Evolutionary conservation across 129 eudicot genomes (phyloP).

Genomic region (Flaveria bidentis): DNA sequence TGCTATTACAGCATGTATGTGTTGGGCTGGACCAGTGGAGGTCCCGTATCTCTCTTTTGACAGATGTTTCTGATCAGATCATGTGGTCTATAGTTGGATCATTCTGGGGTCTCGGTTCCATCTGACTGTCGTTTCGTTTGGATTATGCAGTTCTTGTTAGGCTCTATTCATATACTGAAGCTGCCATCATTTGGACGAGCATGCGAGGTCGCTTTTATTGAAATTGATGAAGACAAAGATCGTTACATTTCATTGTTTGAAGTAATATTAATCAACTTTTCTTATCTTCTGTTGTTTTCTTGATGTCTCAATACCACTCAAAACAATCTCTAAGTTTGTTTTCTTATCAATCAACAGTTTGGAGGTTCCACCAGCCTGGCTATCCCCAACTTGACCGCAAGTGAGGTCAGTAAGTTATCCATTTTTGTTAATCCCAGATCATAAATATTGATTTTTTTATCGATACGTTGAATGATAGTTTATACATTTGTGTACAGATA

Average conservation of each 20-base stretch:
- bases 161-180: conserved; percentile 74
- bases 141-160: conserved; percentile 76
- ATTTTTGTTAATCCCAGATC: neutral
- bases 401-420: conserved; percentile 68
- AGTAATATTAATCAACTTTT: conserved; percentile 36
- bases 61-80: neutral
- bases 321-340: conserved; percentile 17
- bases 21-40: conserved; percentile 4
- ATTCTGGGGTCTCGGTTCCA: conserved; percentile 6
- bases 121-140: conserved; percentile 3
- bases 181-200: conserved; percentile 65
- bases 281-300: conserved; percentile 11
- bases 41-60: neutral
- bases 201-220: conserved; percentile 73
- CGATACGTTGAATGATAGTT: neutral
- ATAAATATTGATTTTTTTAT: neutral
- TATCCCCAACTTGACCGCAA: conserved; percentile 40
- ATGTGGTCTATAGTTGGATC: neutral
- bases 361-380: conserved; percentile 50
- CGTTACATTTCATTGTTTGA: conserved; percentile 52
- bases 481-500: conserved; percentile 45
- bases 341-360: conserved; percentile 55
- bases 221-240: conserved; percentile 46
- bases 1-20: neutral
- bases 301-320: neutral